These are phyloP conservation scores for Schwanniomyces polymorphus DNA, from an alignment of 805 yeast species.

Conservation along the genomic window DNA sequence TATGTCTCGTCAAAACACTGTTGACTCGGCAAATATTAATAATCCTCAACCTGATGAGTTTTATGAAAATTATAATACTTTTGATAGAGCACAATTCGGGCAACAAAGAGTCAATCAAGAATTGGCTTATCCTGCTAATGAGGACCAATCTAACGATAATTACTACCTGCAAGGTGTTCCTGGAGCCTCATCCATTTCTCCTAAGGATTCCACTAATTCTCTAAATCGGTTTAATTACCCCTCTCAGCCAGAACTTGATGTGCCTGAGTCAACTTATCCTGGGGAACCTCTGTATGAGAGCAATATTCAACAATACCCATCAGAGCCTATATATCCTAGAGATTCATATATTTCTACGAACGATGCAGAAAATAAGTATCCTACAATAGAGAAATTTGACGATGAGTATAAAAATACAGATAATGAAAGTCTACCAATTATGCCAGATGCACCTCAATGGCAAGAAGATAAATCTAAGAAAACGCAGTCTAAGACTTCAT, in stretches of 20 bases:
- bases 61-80: neutral
- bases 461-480: slow-evolving; percentile 3
- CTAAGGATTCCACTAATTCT: neutral
- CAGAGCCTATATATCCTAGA: neutral
- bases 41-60: neutral
- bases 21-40: neutral
- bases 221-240: neutral
- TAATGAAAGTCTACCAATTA: neutral
- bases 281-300: neutral
- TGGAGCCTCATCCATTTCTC: neutral
- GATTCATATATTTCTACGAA: neutral
- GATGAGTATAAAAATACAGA: neutral
- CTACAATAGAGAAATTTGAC: slow-evolving; percentile 7
- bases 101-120: neutral
- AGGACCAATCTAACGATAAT: neutral
- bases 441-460: slow-evolving; percentile 3
- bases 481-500: slow-evolving; percentile 2
- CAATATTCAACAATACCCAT: neutral
- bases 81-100: neutral
- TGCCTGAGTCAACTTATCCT: neutral
- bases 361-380: slow-evolving; percentile 8
- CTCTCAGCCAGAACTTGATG: neutral
- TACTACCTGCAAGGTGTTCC: neutral
- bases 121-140: neutral
- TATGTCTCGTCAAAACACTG: slow-evolving; percentile 1